Evolutionary conservation across 2,329 filamentous ascomycete genomes (phyloP), one percentile per base, ranked within the genome.

Genomic region (Uncinocarpus reesii): DNA sequence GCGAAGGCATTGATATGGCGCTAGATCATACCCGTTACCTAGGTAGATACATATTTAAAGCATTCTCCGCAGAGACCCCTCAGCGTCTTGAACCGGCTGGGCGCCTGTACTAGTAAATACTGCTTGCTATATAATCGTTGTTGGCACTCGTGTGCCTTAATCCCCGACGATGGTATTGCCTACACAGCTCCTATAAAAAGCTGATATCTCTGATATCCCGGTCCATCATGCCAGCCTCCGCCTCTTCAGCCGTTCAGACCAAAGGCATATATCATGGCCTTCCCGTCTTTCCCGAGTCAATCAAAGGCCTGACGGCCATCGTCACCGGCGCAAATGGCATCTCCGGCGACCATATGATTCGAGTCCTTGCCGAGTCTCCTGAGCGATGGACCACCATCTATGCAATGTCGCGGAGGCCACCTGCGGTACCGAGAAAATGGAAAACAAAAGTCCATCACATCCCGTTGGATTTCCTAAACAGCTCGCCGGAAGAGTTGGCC

Each of bases 291-390:
- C 61, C 69, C n/a, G 55, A 65, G 3, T 60, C 63, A 0, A 54
- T 69, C 47, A 67, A 68, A 52, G 65, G 62, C 16, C 63, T 75
- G 20, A 74, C 71, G 0, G 74, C 73, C 2, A 71, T 77, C 37
- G 66, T 77, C 31, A 75, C 72, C 0, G 74, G 74, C 4, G 71
- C 73, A 45, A 77, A 75, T 64, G 75, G 73, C 7, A 73, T 77
- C 23, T 75, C 71, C 0, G 74, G 74, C 1, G 67, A 71, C 51
- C 66, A 74, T 56, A 75, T 74, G 60, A 60, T 77, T 42, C 69
- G 69, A 8, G 73, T 70, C 0, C 63, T 77, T 2, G 62, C 65
- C 13, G 64, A 73, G 29, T 62, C 64, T 16, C 71, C 73, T 0
- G 51, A 70, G 38, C 65, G 74, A 46, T 77, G 74, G 74, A 65